Evolutionary conservation across 148 eudicot genomes (phyloP).

Genomic region (Drosera capensis): DNA sequence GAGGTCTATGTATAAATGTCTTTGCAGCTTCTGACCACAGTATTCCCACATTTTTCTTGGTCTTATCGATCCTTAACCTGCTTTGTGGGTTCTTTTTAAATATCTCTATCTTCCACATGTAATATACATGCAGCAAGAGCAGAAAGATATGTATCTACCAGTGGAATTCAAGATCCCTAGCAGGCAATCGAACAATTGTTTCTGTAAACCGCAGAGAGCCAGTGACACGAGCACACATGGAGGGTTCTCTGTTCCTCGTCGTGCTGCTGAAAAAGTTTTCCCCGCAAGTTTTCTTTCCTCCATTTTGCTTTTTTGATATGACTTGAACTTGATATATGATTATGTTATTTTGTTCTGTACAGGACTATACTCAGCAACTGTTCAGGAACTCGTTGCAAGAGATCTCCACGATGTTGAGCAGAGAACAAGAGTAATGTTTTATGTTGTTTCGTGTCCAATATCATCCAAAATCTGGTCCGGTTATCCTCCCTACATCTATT

Average conservation of each 20-base stretch:
- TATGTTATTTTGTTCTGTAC: constrained; percentile 8
- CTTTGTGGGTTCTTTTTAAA: no score
- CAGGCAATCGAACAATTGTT: constrained; percentile 92
- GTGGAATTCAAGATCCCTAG: constrained; percentile 84
- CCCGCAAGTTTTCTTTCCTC: constrained; percentile 35
- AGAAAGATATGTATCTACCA: constrained; percentile 83
- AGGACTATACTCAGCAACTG: constrained; percentile 96
- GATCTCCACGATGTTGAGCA: constrained; percentile 97
- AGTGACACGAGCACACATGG: constrained; percentile 99
- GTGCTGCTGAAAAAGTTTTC: constrained; percentile 99
- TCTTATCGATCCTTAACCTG: no score
- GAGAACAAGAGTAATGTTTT: no score
- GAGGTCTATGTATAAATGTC: no score
- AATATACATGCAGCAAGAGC: constrained; percentile 73
- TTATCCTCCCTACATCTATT: no score
- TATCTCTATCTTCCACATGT: no score
- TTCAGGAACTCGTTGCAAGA: constrained; percentile 90
- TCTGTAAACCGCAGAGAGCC: constrained; percentile 92
- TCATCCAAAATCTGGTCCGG: no score
- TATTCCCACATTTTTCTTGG: no score
- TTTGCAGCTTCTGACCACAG: no score
- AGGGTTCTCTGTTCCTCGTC: constrained; percentile 98
- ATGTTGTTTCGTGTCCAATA: no score
- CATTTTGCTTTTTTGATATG: not conserved
- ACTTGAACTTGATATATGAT: not conserved